These are phyloP conservation scores for Kwoniella pini DNA, from an alignment of 768 basidiomycete genomes.

Conservation along the genomic window DNA sequence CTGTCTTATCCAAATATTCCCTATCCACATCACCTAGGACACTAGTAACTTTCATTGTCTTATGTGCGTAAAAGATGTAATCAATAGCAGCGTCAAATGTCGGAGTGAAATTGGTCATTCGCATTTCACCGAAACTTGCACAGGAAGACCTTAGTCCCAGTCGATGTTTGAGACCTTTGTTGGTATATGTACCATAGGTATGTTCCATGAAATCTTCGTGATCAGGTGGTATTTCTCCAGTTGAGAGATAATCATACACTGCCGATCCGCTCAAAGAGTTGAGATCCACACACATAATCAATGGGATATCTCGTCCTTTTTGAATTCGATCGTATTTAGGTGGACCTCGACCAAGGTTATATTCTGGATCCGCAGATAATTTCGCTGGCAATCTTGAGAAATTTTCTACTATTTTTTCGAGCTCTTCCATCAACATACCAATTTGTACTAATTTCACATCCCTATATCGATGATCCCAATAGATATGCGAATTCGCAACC, in stretches of 20 bases:
- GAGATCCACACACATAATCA: constrained; percentile 91
- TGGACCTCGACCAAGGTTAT: constrained; percentile 37
- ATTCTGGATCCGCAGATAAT: constrained; percentile 32
- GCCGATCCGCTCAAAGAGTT: constrained; percentile 85
- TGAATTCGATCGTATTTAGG: constrained; percentile 40
- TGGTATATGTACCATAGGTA: constrained; percentile 88
- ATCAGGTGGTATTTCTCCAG: constrained; percentile 64
- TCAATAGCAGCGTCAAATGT: constrained; percentile 84
- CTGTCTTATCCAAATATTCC: constrained; percentile 79
- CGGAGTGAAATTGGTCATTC: constrained; percentile 87
- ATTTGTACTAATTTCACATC: constrained; percentile 98
- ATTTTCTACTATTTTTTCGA: constrained; percentile 80
- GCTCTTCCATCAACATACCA: constrained; percentile 87
- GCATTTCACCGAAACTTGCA: constrained; percentile 62
- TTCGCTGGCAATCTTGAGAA: constrained; percentile 81
- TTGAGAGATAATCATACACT: constrained; percentile 85
- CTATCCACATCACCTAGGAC: constrained; percentile 87
- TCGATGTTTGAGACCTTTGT: constrained; percentile 71
- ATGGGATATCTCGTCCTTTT: constrained; percentile 79
- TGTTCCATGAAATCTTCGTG: constrained; percentile 93
- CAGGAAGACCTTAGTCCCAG: constrained; percentile 85
- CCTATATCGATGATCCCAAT: constrained; percentile 87
- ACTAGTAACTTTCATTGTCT: constrained; percentile 72
- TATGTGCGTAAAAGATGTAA: constrained; percentile 86
- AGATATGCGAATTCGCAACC: constrained; percentile 85